Evolutionary conservation across 106 monocot genomes (phyloP).

Genomic region (Dendrobium officinale): DNA sequence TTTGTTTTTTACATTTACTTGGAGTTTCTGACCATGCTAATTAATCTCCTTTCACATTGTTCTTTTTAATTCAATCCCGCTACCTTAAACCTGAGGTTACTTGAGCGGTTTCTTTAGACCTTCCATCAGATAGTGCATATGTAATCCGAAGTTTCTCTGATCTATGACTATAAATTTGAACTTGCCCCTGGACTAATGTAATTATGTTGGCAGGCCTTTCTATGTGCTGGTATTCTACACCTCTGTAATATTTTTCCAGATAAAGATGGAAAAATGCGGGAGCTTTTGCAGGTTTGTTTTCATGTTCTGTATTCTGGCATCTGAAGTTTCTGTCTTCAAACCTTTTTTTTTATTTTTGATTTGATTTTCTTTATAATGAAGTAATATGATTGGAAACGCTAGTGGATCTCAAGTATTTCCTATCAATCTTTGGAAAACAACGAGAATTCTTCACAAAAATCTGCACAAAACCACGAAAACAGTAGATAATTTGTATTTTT

Average conservation of each 20-base stretch:
- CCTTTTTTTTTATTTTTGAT: not conserved
- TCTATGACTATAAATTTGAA: not conserved
- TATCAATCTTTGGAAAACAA: too few relatives aligned
- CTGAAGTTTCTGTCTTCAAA: constrained; percentile 1
- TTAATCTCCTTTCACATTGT: not conserved
- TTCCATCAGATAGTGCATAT: not conserved
- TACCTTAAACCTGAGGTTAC: not conserved
- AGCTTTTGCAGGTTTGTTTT: constrained; percentile 12
- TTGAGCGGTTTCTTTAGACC: not conserved
- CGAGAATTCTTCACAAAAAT: too few relatives aligned
- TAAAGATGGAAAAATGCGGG: constrained; percentile 8
- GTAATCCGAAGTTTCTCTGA: not conserved
- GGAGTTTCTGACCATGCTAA: not conserved
- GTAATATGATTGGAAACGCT: not conserved
- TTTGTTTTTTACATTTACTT: too few relatives aligned
- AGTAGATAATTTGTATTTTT: too few relatives aligned
- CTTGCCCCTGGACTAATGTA: not conserved
- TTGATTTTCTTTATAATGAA: not conserved
- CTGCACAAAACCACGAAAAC: too few relatives aligned
- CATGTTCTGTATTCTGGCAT: not conserved
- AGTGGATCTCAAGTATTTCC: too few relatives aligned
- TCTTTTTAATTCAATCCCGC: not conserved
- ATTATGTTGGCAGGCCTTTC: constrained; percentile 7
- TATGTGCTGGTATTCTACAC: constrained; percentile 12
- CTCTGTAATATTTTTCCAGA: constrained; percentile 8